phyloP scores from a whole-genome alignment of 352 stramenopile genomes.

The Achlya hypogyna region DNA sequence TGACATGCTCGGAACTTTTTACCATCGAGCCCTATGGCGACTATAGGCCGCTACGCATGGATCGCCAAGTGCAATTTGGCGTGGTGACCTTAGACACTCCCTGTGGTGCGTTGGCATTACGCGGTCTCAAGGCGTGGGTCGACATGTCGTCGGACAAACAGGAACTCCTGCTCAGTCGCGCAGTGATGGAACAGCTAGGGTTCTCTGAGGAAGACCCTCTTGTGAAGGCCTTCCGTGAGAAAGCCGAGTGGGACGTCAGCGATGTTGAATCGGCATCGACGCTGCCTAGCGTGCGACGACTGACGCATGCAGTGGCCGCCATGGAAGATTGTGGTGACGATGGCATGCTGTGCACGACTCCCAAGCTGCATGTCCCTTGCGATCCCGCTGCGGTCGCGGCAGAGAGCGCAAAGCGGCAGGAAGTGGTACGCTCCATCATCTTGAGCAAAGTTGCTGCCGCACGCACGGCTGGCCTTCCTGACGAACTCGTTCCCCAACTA shows the following conservation, averaged over 20 bases:
- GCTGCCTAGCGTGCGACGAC: no score
- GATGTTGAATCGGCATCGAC: no score
- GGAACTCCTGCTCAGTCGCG: background rate
- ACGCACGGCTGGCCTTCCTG: no score
- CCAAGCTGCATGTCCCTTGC: background rate
- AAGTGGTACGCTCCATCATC: no score
- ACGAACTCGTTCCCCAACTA: no score
- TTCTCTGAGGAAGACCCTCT: constrained; percentile 2
- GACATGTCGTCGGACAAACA: background rate
- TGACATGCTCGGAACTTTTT: background rate
- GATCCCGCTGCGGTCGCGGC: no score
- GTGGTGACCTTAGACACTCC: constrained; percentile 5
- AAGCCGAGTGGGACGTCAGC: background rate
- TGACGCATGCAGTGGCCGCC: background rate
- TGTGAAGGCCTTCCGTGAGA: background rate
- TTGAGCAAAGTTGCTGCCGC: no score
- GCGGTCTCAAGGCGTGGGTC: constrained; percentile 1
- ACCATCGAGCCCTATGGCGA: background rate
- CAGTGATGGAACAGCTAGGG: constrained; percentile 10
- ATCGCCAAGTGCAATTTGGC: background rate
- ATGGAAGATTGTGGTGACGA: background rate
- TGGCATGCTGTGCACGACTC: constrained; percentile 11
- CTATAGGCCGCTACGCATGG: background rate
- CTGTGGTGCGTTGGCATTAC: background rate
- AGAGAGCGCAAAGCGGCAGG: no score